Conservation (phyloP, 345 rosid genomes). For the Balakata baccata region DNA sequence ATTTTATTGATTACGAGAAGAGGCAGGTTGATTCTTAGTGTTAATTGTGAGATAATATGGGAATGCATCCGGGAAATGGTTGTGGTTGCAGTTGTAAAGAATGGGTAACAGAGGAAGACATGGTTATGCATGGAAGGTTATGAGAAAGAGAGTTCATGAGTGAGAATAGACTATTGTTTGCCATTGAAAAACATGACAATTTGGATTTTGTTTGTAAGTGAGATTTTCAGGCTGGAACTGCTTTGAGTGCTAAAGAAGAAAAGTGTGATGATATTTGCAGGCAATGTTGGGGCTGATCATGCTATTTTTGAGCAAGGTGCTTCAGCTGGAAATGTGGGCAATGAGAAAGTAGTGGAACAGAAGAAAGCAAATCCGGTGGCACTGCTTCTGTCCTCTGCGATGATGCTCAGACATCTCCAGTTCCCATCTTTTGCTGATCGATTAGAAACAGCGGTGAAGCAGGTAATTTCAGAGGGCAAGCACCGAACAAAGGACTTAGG, state of each 20-base stretch:
- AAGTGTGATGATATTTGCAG: constrained; percentile 33
- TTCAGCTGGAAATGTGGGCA: constrained; percentile 94
- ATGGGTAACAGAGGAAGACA: neutral
- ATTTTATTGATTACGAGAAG: neutral
- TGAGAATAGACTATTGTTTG: neutral
- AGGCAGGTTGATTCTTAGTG: neutral
- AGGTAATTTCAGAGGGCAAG: constrained; percentile 63
- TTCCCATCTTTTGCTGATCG: constrained; percentile 91
- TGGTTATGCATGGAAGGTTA: neutral
- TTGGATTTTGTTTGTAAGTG: neutral
- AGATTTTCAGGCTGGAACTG: neutral
- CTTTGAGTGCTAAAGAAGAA: neutral
- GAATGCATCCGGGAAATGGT: neutral
- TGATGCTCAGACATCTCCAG: constrained; percentile 97
- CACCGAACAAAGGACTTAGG: constrained; percentile 82
- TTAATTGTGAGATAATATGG: neutral
- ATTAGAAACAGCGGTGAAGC: constrained; percentile 78
- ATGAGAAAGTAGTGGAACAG: constrained; percentile 51
- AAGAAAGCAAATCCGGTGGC: constrained; percentile 96
- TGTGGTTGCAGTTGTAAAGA: neutral
- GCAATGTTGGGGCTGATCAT: constrained; percentile 90
- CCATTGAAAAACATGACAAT: neutral
- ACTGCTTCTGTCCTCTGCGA: constrained; percentile 85
- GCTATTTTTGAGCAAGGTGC: constrained; percentile 98
- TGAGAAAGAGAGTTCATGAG: too few species aligned